phyloP scores from a whole-genome alignment of 2,329 filamentous ascomycete species.

The Phialophora expanda region DNA sequence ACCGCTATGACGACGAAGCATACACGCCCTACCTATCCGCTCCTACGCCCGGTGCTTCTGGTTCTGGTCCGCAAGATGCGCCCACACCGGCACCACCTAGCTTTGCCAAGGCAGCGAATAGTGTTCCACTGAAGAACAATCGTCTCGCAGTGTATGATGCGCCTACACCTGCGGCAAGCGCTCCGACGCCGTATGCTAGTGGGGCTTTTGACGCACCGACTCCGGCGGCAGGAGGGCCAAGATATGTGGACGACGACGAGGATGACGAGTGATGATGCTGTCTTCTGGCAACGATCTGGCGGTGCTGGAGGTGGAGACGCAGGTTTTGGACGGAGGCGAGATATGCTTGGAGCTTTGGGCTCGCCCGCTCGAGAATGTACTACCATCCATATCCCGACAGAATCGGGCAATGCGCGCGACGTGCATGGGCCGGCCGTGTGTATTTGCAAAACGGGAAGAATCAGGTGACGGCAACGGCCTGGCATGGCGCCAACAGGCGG shows the following conservation, averaged over 20 bases:
- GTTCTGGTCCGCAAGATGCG: conserved; percentile 52
- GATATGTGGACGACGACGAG: conserved; percentile 41
- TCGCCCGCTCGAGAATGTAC: neutral
- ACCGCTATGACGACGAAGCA: conserved; percentile 46
- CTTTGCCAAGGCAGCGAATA: conserved; percentile 39
- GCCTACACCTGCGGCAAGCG: conserved; percentile 44
- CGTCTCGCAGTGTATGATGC: conserved; percentile 36
- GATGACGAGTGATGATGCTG: conserved; percentile 32
- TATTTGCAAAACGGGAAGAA: neutral
- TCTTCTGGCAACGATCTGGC: neutral
- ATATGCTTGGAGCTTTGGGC: neutral
- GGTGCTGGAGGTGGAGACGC: neutral
- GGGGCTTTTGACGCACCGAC: conserved; percentile 59
- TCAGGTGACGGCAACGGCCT: neutral
- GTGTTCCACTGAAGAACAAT: conserved; percentile 34
- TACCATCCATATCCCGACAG: neutral
- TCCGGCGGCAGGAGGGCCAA: conserved; percentile 38
- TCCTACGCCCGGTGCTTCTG: conserved; percentile 53
- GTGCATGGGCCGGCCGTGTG: neutral
- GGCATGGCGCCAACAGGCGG: no score
- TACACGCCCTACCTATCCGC: conserved; percentile 55
- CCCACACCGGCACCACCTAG: conserved; percentile 54
- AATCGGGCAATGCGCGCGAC: neutral
- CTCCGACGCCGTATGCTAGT: conserved; percentile 61
- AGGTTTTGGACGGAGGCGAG: neutral